Conservation (phyloP, 192 early-diverging fungal genomes). For the Umbelopsis vinacea region DNA sequence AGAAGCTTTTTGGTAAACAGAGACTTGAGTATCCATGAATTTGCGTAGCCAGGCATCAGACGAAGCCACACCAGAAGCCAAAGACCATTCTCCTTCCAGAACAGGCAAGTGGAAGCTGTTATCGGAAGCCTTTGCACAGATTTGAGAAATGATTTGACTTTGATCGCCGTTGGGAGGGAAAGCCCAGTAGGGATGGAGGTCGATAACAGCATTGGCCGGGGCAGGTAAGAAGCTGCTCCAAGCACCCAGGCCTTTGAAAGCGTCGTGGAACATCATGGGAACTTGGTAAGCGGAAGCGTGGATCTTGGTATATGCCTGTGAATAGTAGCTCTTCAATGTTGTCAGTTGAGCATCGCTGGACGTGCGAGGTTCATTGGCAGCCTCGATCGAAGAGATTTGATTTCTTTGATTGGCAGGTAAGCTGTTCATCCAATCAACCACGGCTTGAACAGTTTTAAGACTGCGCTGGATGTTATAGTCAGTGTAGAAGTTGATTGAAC, state of each 20-base stretch:
- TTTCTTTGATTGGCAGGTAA: constrained; percentile 18
- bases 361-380: constrained; percentile 48
- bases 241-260: constrained; percentile 37
- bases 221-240: constrained; percentile 43
- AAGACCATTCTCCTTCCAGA: constrained; percentile 35
- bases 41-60: constrained; percentile 22
- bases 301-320: constrained; percentile 43
- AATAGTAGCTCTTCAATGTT: constrained; percentile 45
- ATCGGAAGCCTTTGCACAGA: constrained; percentile 15
- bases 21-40: constrained; percentile 37
- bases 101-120: constrained; percentile 35
- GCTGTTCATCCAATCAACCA: constrained; percentile 51
- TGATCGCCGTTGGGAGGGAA: constrained; percentile 15
- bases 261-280: constrained; percentile 52
- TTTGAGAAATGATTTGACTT: constrained; percentile 20
- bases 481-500: constrained; percentile 40
- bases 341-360: constrained; percentile 27
- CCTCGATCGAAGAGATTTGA: constrained; percentile 30
- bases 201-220: constrained; percentile 39
- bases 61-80: constrained; percentile 24
- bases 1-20: constrained; percentile 22
- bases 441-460: constrained; percentile 32
- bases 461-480: constrained; percentile 25
- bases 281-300: constrained; percentile 33
- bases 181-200: constrained; percentile 38